These are phyloP conservation scores for Acorus gramineus DNA, from an alignment of 106 monocot species.

Conservation along the genomic window DNA sequence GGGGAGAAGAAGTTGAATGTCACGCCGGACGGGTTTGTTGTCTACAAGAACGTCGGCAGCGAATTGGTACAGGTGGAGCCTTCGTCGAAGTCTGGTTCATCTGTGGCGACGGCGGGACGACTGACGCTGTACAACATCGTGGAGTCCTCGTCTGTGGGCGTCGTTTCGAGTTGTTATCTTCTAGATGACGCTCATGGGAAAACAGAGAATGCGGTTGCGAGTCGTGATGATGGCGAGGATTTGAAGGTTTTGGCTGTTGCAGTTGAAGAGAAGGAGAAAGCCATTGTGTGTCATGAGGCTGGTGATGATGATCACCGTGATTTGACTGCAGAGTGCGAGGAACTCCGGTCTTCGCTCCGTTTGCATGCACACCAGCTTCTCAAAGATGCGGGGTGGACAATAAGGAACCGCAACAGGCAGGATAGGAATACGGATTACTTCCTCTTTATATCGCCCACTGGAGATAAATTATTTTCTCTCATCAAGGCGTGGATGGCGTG, in stretches of 20 bases:
- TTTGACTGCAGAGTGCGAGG: constrained; percentile 12
- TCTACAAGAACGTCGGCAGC: too few species aligned
- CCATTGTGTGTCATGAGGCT: constrained; percentile 3
- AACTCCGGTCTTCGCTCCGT: constrained; percentile 37
- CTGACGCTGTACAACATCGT: constrained; percentile 29
- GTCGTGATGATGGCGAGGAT: constrained; percentile 1
- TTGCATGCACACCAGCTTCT: constrained; percentile 60
- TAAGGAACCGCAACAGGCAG: constrained; percentile 41
- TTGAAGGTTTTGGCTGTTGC: background rate
- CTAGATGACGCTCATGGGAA: constrained; percentile 3
- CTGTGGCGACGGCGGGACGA: background rate
- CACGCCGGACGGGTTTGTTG: too few species aligned
- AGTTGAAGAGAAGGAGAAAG: background rate
- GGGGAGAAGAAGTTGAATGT: background rate
- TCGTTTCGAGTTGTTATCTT: constrained; percentile 25
- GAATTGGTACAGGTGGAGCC: too few species aligned
- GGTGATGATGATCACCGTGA: constrained; percentile 9
- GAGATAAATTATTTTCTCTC: constrained; percentile 39
- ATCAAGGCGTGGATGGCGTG: constrained; percentile 63
- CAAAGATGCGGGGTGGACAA: constrained; percentile 55
- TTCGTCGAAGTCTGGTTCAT: constrained; percentile 3
- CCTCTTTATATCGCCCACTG: constrained; percentile 31
- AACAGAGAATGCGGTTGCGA: background rate
- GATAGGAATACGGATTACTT: constrained; percentile 37
- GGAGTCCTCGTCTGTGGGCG: constrained; percentile 34